These are phyloP conservation scores for Niveomyces coronatus DNA, from an alignment of 2,329 filamentous ascomycete species.

Conservation along the genomic window DNA sequence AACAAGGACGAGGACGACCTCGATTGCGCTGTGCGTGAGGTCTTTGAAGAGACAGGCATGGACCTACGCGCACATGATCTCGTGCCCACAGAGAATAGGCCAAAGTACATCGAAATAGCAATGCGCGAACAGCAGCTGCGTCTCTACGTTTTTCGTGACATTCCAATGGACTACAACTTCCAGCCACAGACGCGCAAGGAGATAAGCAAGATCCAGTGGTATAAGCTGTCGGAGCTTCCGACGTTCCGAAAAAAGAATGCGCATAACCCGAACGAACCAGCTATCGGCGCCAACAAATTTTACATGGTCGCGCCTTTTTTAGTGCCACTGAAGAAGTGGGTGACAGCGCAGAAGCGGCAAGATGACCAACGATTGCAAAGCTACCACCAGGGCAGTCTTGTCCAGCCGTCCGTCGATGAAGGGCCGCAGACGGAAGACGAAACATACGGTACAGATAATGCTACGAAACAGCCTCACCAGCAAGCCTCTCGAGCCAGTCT, in stretches of 20 bases:
- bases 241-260: constrained; percentile 62
- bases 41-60: constrained; percentile 92
- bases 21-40: constrained; percentile 87
- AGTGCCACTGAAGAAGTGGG: constrained; percentile 78
- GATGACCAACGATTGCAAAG: constrained; percentile 41
- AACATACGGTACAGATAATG: constrained; percentile 25
- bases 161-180: constrained; percentile 80
- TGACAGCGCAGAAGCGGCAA: constrained; percentile 70
- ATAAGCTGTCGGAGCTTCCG: constrained; percentile 78
- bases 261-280: constrained; percentile 46
- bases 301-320: constrained; percentile 98
- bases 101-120: constrained; percentile 77
- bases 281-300: constrained; percentile 71
- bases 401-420: constrained; percentile 38
- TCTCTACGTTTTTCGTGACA: constrained; percentile 81
- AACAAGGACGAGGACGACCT: constrained; percentile 94
- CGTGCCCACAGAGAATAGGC: constrained; percentile 57
- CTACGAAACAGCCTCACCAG: constrained; percentile 16
- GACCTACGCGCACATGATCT: constrained; percentile 69
- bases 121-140: constrained; percentile 91
- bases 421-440: constrained; percentile 55
- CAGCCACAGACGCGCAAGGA: constrained; percentile 90
- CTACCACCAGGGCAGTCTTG: constrained; percentile 31
- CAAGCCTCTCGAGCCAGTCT: constrained; percentile 32
- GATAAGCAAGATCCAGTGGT: constrained; percentile 96